Evolutionary conservation across 352 stramenopile genomes (phyloP).

Genomic region (Globisporangium rhizosaccharum): DNA sequence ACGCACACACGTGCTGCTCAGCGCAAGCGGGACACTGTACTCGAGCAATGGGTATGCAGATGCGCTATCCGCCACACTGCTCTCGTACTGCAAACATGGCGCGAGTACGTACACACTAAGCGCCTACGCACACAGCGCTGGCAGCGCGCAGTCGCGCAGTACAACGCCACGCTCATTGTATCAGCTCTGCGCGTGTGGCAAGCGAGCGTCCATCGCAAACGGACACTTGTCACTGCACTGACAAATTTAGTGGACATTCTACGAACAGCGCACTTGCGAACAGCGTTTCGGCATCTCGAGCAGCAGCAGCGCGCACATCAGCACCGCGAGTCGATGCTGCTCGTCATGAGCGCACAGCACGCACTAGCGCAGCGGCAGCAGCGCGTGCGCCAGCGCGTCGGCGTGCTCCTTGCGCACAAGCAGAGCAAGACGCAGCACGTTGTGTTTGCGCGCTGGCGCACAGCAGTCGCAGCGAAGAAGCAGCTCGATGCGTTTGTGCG

Average conservation of each 20-base stretch:
- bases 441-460: conserved; percentile 9
- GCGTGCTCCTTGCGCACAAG: conserved; percentile 23
- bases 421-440: conserved; percentile 2
- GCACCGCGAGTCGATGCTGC: conserved; percentile 31
- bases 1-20: not conserved
- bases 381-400: conserved; percentile 19
- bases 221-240: not conserved
- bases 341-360: conserved; percentile 25
- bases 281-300: conserved; percentile 9
- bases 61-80: not conserved
- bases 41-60: not conserved
- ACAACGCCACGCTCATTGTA: too few relatives aligned
- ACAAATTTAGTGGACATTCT: not conserved
- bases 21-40: not conserved
- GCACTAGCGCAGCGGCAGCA: conserved; percentile 23
- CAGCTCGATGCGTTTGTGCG: not conserved
- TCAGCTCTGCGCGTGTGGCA: not conserved
- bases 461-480: not conserved
- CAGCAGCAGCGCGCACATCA: conserved; percentile 14
- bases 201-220: not conserved
- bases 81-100: not conserved
- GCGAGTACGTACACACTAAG: too few relatives aligned
- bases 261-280: conserved; percentile 12
- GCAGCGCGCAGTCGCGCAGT: too few relatives aligned
- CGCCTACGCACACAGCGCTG: too few relatives aligned